Evolutionary conservation across 192 early-diverging fungal genomes (phyloP), one percentile per base, ranked within the genome.

Genomic region (Coemansia sp.): DNA sequence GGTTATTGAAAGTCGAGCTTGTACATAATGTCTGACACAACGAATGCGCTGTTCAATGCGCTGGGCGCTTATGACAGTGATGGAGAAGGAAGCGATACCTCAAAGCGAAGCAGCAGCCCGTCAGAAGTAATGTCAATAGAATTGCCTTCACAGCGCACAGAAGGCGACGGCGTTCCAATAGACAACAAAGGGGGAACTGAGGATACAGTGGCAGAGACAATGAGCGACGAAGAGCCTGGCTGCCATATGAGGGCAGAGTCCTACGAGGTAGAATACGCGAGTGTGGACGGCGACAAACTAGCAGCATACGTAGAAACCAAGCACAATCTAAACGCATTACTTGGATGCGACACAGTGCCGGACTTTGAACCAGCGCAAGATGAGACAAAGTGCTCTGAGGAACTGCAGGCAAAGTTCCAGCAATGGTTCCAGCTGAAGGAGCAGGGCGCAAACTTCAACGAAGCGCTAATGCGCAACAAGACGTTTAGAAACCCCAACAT

Each of bases 401-500:
- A 83, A 9, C 73, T 90, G 2, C 83, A 89, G 86, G 85, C 65
- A 16, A 92, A 92, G 65, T 91, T 98, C 23, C 77, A 62, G 31
- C 87, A 90, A 46, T 95, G 88, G 81, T 72, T 86, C 24, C 58
- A 77, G 18, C 73, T 95, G 29, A 84, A 83, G 56, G 60, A 58
- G 24, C 75, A 83, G 24, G 93, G 93, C 0, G 87, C 87, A 5
- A 80, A 80, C 47, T 91, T 95, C 63, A 98, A 98, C 69, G 85
- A 88, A 31, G 81, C 86, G 19, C 77, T 98, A 30, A 82, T 83
- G 69, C 77, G 84, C 19, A 95, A 89, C 70, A 95, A 94, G 69
- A 84, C 89, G 9, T 95, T 95, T 73, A 82, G 91, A 11, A 98
- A 98, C 63, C 95, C 95, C 12, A 84, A 89, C 32, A 95, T 98